phyloP scores from a whole-genome alignment of 2,329 filamentous ascomycete genomes.

The Zymoseptoria brevis region DNA sequence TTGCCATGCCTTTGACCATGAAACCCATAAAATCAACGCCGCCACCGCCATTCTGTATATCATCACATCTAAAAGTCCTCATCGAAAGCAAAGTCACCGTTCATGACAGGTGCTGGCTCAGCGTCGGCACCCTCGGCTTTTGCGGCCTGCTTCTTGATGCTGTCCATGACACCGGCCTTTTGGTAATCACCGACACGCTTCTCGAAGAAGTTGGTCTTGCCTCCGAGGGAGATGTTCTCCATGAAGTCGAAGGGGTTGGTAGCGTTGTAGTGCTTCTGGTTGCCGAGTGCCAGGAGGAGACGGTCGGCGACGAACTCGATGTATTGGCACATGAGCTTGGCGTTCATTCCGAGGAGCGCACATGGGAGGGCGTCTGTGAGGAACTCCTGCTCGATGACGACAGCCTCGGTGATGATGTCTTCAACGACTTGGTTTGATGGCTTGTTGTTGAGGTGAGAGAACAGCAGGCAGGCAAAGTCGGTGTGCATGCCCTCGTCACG shows the following conservation, averaged over 20 bases:
- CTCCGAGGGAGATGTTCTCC: constrained; percentile 98
- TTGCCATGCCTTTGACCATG: neutral
- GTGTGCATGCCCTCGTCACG: constrained; percentile 99
- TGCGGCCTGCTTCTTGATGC: constrained; percentile 51
- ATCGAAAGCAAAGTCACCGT: constrained; percentile 82
- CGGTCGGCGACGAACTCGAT: constrained; percentile 99
- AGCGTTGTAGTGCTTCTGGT: constrained; percentile 85
- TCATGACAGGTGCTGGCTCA: constrained; percentile 40
- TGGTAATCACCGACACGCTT: constrained; percentile 99
- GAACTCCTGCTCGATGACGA: constrained; percentile 95
- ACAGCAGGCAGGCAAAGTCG: constrained; percentile 94
- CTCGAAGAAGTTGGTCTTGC: constrained; percentile 99
- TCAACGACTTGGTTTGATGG: constrained; percentile 73
- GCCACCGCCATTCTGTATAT: neutral
- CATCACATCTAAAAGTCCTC: constrained; percentile 74
- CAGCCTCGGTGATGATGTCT: constrained; percentile 88
- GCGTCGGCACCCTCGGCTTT: constrained; percentile 33
- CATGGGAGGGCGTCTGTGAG: constrained; percentile 89
- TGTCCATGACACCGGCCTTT: constrained; percentile 97
- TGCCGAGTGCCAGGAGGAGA: constrained; percentile 84
- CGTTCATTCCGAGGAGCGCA: constrained; percentile 94
- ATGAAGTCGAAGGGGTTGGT: constrained; percentile 99
- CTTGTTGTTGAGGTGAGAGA: constrained; percentile 93
- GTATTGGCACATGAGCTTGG: constrained; percentile 97
- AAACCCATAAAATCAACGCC: neutral